phyloP scores from a whole-genome alignment of 1,284 basidiomycete genomes.

The Athelia psychrophila region DNA sequence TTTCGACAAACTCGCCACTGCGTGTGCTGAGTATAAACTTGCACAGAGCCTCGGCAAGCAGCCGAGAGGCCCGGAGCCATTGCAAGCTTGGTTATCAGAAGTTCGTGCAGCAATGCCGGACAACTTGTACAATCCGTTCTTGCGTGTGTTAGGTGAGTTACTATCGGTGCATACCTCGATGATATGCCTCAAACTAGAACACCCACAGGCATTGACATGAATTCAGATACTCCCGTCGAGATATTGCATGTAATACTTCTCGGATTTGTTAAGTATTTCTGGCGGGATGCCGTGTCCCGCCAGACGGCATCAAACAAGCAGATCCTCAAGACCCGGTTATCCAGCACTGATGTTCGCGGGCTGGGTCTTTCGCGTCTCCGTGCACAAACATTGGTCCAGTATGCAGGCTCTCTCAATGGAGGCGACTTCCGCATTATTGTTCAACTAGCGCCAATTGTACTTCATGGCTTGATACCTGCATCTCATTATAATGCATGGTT shows the following conservation, averaged over 20 bases:
- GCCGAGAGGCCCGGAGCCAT: conserved; percentile 1
- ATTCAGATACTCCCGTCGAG: conserved; percentile 32
- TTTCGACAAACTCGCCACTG: neutral
- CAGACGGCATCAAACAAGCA: conserved; percentile 11
- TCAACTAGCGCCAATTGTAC: conserved; percentile 24
- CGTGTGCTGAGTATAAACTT: conserved; percentile 5
- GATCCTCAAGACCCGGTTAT: conserved; percentile 18
- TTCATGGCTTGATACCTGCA: conserved; percentile 19
- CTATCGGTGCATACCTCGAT: neutral
- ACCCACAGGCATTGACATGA: conserved; percentile 25
- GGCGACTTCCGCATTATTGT: conserved; percentile 26
- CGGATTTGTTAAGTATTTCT: conserved; percentile 36
- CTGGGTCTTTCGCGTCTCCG: conserved; percentile 16
- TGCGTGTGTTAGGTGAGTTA: conserved; percentile 1
- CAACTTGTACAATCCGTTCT: conserved; percentile 3
- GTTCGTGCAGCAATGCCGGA: neutral
- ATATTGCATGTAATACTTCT: conserved; percentile 33
- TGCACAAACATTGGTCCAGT: conserved; percentile 24
- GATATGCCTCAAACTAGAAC: neutral
- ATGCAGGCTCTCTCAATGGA: conserved; percentile 25
- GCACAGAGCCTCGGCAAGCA: neutral
- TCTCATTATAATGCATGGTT: conserved; percentile 20
- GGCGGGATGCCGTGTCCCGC: conserved; percentile 26
- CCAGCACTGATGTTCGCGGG: conserved; percentile 18
- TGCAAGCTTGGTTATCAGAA: neutral